These are phyloP conservation scores for Ophiobolus disseminans DNA, from an alignment of 2,329 filamentous ascomycete species.

Conservation along the genomic window DNA sequence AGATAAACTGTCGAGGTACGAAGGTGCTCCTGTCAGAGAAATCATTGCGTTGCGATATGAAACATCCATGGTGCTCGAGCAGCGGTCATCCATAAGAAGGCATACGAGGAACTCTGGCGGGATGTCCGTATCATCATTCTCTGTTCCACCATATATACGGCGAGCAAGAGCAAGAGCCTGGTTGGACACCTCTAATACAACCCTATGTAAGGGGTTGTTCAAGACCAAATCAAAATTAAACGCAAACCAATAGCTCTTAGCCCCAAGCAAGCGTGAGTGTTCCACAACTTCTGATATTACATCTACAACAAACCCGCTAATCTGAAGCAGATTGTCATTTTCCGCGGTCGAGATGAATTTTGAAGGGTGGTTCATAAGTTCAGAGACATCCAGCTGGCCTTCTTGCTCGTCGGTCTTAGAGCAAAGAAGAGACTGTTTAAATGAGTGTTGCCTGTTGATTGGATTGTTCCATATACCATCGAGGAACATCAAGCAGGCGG, in stretches of 20 bases:
- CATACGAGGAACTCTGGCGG: slow-evolving; percentile 3
- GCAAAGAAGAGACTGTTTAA: not conserved
- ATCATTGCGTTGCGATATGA: not conserved
- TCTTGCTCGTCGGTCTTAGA: not conserved
- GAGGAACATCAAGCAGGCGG: not conserved
- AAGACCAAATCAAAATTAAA: not conserved
- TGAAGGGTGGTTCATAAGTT: not conserved
- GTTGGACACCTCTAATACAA: not conserved
- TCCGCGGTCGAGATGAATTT: not conserved
- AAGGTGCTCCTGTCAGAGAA: not conserved
- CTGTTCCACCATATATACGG: not conserved
- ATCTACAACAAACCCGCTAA: slow-evolving; percentile 4
- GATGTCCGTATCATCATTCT: not conserved
- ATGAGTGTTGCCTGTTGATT: not conserved
- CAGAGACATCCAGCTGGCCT: not conserved
- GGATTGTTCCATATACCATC: not conserved
- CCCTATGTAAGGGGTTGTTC: not conserved
- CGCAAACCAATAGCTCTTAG: not conserved
- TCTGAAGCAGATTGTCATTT: not conserved
- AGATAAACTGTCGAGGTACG: not conserved
- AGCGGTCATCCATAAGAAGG: not conserved
- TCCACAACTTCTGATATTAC: slow-evolving; percentile 1
- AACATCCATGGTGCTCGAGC: not conserved
- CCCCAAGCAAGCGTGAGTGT: not conserved
- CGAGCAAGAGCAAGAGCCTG: not conserved